Evolutionary conservation across 306 rosid species (phyloP), one percentile per base, ranked within the genome.

Genomic region (Ormosia semicastrata): DNA sequence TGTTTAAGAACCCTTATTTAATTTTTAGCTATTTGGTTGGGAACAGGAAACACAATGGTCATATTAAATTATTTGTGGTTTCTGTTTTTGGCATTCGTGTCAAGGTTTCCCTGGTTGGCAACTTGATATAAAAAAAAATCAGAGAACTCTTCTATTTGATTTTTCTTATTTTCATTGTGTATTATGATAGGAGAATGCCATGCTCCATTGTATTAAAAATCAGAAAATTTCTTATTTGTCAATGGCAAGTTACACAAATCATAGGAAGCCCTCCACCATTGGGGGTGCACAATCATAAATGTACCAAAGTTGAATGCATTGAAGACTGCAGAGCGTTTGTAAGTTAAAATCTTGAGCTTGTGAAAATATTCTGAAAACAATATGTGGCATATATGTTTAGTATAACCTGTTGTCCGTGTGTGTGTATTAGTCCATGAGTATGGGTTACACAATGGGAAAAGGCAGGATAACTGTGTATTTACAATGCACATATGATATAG

Each of bases 201-300:
- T 32, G 14, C 46, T 54, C 62, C 77, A 12, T 70, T 60, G 14
- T 65, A 17, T 58, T 34, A 33, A 66, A 24, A 24, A 3, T 49
- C 6, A 36, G 84, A 46, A 59, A 62, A 7, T 30, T 37, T 62
- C 15, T 10, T 43, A 47, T 44, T 68, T 79, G 50, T 59, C 50
- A 46, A 3, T 71, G 57, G 15, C 29, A 52, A 81, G 56, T 63
- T 71, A 50, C 58, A 50, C 66, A 14, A 43, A 50, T 62, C 37
- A 36, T n/a, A 11, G 53, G 56, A 73, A 46, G 46, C 17, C 43
- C 77, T 60, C 78, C 50, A 59, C 43, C 11, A 4, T 60, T 71
- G 73, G 29, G 72, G 66, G 47, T 37, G 13, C n/a, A 63, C 84
- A 60, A 49, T 79, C 60, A 41, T 57, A 15, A 6, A 36, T 62